Conservation (phyloP, 306 rosid species). For the Elaeagnus macrophylla region DNA sequence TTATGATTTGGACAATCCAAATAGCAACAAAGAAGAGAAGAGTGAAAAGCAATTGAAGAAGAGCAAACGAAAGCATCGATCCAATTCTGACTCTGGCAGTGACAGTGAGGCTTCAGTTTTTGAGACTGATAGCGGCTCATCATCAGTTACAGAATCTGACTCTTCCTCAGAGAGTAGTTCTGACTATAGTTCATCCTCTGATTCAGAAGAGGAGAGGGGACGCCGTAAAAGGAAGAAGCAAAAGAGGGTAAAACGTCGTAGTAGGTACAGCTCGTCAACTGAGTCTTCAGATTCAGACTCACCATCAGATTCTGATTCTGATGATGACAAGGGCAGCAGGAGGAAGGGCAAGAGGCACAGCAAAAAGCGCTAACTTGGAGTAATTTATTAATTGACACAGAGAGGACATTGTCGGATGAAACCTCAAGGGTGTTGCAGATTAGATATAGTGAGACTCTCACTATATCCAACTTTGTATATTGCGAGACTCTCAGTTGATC, state of each 20-base stretch:
- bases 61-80: slow-evolving; percentile 66
- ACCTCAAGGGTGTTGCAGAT: too few relatives aligned
- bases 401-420: too few relatives aligned
- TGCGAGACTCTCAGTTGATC: too few relatives aligned
- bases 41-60: slow-evolving; percentile 37
- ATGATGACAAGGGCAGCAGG: slow-evolving; percentile 46
- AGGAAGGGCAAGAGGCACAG: slow-evolving; percentile 58
- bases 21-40: slow-evolving; percentile 37
- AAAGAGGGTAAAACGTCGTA: slow-evolving; percentile 46
- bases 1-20: slow-evolving; percentile 48
- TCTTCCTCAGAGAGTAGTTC: slow-evolving; percentile 72
- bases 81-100: slow-evolving; percentile 50
- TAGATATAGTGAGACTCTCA: too few relatives aligned
- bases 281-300: slow-evolving; percentile 59
- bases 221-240: slow-evolving; percentile 62
- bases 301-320: slow-evolving; percentile 77
- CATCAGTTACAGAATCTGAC: slow-evolving; percentile 70
- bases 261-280: slow-evolving; percentile 63
- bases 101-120: slow-evolving; percentile 90
- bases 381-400: too few relatives aligned
- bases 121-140: slow-evolving; percentile 76
- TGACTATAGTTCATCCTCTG: slow-evolving; percentile 64
- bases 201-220: slow-evolving; percentile 73
- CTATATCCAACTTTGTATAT: too few relatives aligned
- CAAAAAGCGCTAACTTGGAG: slow-evolving; percentile 34